These are phyloP conservation scores for Diversispora eburnea DNA, from an alignment of 192 early-diverging fungal species.

Conservation along the genomic window DNA sequence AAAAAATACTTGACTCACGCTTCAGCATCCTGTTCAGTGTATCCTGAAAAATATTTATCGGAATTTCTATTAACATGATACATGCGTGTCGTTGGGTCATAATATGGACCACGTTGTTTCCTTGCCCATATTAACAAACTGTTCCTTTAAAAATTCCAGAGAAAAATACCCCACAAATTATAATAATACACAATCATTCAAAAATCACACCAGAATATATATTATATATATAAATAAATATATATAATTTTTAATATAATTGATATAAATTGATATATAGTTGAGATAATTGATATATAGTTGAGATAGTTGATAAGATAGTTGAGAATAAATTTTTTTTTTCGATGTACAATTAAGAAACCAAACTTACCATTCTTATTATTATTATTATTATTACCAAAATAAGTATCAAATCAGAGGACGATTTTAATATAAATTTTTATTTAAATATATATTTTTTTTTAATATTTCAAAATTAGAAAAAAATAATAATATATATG, in stretches of 20 bases:
- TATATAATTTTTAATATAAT: not conserved
- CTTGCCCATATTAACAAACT: conserved; percentile 44
- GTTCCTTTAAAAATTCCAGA: conserved; percentile 33
- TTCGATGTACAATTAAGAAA: not conserved
- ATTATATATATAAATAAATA: too few species aligned
- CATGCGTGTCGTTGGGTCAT: conserved; percentile 44
- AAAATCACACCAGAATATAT: not conserved
- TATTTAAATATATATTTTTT: not conserved
- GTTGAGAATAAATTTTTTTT: not conserved
- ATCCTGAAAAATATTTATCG: conserved; percentile 44
- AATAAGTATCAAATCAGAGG: not conserved
- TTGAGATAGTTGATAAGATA: too few species aligned
- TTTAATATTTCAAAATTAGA: not conserved
- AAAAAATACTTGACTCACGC: conserved; percentile 28
- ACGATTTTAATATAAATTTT: not conserved
- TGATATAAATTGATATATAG: too few species aligned
- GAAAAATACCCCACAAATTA: not conserved
- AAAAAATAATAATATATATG: not conserved
- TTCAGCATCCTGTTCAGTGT: conserved; percentile 33
- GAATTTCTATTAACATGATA: conserved; percentile 46
- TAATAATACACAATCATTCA: not conserved
- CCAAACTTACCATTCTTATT: conserved; percentile 2
- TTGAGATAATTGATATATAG: not conserved
- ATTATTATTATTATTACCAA: conserved; percentile 1
- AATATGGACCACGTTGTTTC: conserved; percentile 44